Evolutionary conservation across 73 alveolate genomes (phyloP).

Genomic region (Durusdinium trenchii): DNA sequence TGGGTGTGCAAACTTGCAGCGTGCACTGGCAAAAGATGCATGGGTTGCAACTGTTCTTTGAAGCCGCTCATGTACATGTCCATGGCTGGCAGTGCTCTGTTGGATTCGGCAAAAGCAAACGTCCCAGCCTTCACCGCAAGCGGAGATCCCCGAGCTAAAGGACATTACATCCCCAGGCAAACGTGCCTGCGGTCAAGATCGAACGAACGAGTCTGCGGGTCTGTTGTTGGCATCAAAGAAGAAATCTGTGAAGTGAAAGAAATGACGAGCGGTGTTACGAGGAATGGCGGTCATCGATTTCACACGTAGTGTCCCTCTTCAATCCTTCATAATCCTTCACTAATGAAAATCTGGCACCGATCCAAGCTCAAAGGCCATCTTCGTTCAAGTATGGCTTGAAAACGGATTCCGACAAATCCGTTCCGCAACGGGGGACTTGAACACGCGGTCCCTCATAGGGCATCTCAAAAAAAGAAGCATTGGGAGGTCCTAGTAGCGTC

Average conservation of each 20-base stretch:
- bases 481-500: too few relatives aligned
- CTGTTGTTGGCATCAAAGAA: not conserved
- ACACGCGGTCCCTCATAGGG: not conserved
- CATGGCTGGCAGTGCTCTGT: too few relatives aligned
- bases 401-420: too few relatives aligned
- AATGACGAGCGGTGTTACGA: too few relatives aligned
- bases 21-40: not conserved
- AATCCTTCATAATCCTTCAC: too few relatives aligned
- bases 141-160: slow-evolving; percentile 27
- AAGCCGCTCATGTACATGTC: not conserved
- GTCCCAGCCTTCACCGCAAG: slow-evolving; percentile 76
- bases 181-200: not conserved
- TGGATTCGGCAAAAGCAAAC: too few relatives aligned
- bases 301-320: too few relatives aligned
- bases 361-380: too few relatives aligned
- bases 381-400: too few relatives aligned
- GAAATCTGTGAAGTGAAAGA: too few relatives aligned
- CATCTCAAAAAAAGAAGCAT: not conserved
- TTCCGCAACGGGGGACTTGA: not conserved
- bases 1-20: not conserved
- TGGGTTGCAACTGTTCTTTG: not conserved
- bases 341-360: too few relatives aligned
- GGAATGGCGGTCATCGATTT: too few relatives aligned
- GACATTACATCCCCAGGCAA: slow-evolving; percentile 63
- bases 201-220: not conserved